phyloP scores from a whole-genome alignment of 805 yeast species.

The Saturnispora besseyi region DNA sequence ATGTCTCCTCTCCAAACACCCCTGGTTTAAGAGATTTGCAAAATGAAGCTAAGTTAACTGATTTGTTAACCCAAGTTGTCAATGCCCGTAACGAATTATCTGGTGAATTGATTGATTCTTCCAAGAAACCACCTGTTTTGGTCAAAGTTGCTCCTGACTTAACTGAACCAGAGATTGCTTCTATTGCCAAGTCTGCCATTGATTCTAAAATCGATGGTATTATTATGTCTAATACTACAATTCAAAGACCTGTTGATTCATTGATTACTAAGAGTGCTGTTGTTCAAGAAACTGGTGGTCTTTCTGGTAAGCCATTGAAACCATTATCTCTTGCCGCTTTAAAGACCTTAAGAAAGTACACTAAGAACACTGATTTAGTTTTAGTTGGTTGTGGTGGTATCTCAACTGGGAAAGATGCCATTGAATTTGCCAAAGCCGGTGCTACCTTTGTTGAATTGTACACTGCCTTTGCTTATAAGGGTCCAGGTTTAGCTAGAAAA shows the following conservation, averaged over 20 bases:
- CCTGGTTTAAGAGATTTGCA: conserved; percentile 90
- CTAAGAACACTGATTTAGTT: conserved; percentile 65
- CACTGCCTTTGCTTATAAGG: conserved; percentile 86
- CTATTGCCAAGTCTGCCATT: conserved; percentile 76
- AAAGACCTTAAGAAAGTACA: conserved; percentile 58
- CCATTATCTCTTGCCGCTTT: conserved; percentile 68
- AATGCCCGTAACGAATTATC: conserved; percentile 50
- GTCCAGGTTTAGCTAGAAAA: conserved; percentile 71
- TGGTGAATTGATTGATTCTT: conserved; percentile 31
- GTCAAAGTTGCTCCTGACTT: conserved; percentile 95
- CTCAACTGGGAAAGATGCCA: conserved; percentile 74
- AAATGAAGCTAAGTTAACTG: conserved; percentile 61
- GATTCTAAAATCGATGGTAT: conserved; percentile 80
- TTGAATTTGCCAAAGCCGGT: conserved; percentile 89
- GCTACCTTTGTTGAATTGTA: conserved; percentile 83
- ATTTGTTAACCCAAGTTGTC: conserved; percentile 58
- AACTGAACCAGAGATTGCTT: conserved; percentile 65
- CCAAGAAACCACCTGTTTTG: conserved; percentile 60
- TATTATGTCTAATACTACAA: conserved; percentile 85
- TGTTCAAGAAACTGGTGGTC: conserved; percentile 66
- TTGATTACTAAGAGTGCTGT: conserved; percentile 44
- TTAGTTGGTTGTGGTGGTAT: conserved; percentile 95
- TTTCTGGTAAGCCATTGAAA: conserved; percentile 88
- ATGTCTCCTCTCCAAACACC: conserved; percentile 92
- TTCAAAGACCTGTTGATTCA: conserved; percentile 57